Percentiles rank a stretch among this genome's conserved stretches.
Evolutionary conservation across 306 rosid genomes (phyloP).

Genomic region (Lupinus albus): DNA sequence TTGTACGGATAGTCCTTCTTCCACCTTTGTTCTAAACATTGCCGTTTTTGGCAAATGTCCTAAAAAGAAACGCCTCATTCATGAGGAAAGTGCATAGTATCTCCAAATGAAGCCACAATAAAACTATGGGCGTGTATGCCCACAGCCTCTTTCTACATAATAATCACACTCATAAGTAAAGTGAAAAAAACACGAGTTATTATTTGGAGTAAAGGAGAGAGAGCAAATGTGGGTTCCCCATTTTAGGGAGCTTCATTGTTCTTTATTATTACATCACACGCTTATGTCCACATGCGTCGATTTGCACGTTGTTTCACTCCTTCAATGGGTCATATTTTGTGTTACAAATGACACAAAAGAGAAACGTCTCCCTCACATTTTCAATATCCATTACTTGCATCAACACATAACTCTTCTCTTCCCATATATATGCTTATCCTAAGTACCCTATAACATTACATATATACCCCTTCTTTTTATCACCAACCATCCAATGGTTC

Average conservation of each 20-base stretch:
- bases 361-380: not conserved
- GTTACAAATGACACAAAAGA: not conserved
- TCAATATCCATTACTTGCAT: not conserved
- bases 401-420: not conserved
- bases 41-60: not conserved
- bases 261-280: not conserved
- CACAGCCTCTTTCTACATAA: not conserved
- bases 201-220: not conserved
- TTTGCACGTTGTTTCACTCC: slow-evolving; percentile 12
- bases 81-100: not conserved
- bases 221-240: not conserved
- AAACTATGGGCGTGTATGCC: not conserved
- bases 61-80: not conserved
- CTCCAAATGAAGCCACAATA: not conserved
- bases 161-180: not conserved
- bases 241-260: not conserved
- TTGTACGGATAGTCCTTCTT: too few species aligned
- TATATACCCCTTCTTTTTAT: not conserved
- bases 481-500: not conserved
- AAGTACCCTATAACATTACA: not conserved
- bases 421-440: not conserved
- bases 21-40: not conserved
- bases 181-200: not conserved
- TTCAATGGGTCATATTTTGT: not conserved
- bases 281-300: not conserved